Conservation (phyloP, 148 eudicot genomes). For the Salicornia ramosissima region DNA sequence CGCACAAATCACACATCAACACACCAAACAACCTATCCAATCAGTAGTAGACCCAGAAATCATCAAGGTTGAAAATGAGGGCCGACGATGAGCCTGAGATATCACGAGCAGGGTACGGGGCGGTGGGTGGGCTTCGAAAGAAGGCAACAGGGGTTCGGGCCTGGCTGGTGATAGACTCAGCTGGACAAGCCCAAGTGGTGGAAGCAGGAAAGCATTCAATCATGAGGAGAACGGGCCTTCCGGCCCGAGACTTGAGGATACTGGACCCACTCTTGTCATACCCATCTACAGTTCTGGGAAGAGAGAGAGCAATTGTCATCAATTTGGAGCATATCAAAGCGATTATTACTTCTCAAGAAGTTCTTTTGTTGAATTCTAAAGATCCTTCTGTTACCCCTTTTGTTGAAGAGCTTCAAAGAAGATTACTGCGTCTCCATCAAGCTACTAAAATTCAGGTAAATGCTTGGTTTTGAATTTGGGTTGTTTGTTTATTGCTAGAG, state of each 20-base stretch:
- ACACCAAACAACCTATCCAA: too few species aligned
- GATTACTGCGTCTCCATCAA: slow-evolving; percentile 61
- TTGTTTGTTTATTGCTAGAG: background rate
- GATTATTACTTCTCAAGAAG: slow-evolving; percentile 89
- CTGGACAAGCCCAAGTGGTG: slow-evolving; percentile 66
- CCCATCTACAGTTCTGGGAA: slow-evolving; percentile 84
- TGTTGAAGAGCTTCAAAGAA: slow-evolving; percentile 69
- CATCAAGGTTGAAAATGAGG: background rate
- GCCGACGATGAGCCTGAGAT: slow-evolving; percentile 42
- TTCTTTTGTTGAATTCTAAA: slow-evolving; percentile 67
- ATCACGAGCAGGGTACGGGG: slow-evolving; percentile 24
- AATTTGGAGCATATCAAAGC: slow-evolving; percentile 95
- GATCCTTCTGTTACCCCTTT: slow-evolving; percentile 88
- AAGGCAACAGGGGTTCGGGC: slow-evolving; percentile 63
- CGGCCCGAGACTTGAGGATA: slow-evolving; percentile 88
- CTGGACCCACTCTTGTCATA: slow-evolving; percentile 87
- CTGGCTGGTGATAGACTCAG: slow-evolving; percentile 71
- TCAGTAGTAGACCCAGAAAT: background rate
- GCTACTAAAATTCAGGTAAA: slow-evolving; percentile 64
- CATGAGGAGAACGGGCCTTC: slow-evolving; percentile 86
- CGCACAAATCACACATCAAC: too few species aligned
- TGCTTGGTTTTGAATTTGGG: background rate
- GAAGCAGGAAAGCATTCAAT: slow-evolving; percentile 91
- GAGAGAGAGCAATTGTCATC: slow-evolving; percentile 90
- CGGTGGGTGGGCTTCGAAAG: slow-evolving; percentile 44